phyloP scores from a whole-genome alignment of 2,329 filamentous ascomycete genomes.

The Paraphoma sp. region DNA sequence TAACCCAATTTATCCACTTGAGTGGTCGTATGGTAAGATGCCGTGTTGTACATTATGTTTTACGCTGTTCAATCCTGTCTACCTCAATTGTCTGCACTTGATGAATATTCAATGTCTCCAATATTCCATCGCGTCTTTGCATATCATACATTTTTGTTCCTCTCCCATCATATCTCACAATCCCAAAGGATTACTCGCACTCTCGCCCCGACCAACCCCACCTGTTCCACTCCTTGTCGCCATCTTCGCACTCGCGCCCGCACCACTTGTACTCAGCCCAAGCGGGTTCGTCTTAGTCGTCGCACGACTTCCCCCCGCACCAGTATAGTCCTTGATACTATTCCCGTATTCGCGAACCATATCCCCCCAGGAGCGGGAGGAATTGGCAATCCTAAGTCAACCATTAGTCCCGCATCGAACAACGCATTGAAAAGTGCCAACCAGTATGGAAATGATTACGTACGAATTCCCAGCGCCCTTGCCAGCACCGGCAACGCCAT shows the following conservation, averaged over 20 bases:
- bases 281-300: constrained; percentile 56
- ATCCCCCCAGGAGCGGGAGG: constrained; percentile 56
- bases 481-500: constrained; percentile 56
- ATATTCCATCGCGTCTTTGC: not conserved
- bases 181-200: constrained; percentile 52
- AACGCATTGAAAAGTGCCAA: not conserved
- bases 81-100: too few species aligned
- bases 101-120: too few species aligned
- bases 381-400: constrained; percentile 50
- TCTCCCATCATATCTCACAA: constrained; percentile 27
- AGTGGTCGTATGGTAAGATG: not conserved
- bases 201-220: constrained; percentile 41
- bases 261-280: constrained; percentile 45
- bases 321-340: constrained; percentile 56
- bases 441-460: constrained; percentile 6
- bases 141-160: constrained; percentile 7
- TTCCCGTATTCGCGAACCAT: constrained; percentile 58
- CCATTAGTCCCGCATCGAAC: not conserved
- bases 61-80: too few species aligned
- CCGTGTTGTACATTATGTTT: too few species aligned
- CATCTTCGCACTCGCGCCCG: constrained; percentile 22
- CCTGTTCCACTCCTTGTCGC: constrained; percentile 34
- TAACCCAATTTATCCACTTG: not conserved
- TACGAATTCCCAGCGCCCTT: constrained; percentile 52
- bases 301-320: constrained; percentile 52